Percentiles rank a stretch among this genome's conserved stretches.
phyloP scores from a whole-genome alignment of 2,329 filamentous ascomycete species.

The Hypoxylon sp. region DNA sequence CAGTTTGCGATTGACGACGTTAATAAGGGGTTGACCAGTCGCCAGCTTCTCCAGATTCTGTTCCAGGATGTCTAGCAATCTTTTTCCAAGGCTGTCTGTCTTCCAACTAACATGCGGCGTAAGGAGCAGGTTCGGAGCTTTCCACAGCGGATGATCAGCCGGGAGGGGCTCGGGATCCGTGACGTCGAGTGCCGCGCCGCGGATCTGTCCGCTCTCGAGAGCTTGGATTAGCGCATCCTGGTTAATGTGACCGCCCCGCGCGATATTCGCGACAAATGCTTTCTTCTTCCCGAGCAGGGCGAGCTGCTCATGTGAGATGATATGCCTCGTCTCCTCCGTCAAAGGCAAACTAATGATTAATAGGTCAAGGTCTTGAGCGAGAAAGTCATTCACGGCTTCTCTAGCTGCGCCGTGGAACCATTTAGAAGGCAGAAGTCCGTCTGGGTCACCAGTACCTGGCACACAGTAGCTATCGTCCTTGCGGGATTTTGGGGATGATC shows the following conservation, averaged over 20 bases:
- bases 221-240: slow-evolving; percentile 61
- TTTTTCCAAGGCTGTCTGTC: slow-evolving; percentile 27
- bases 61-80: slow-evolving; percentile 38
- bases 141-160: slow-evolving; percentile 67
- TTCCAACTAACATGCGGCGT: slow-evolving; percentile 43
- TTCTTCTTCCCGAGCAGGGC: slow-evolving; percentile 47
- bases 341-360: slow-evolving; percentile 52
- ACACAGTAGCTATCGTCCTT: slow-evolving; percentile 69
- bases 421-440: slow-evolving; percentile 48
- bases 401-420: slow-evolving; percentile 50
- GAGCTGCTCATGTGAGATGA: slow-evolving; percentile 54
- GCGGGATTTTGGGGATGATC: slow-evolving; percentile 64
- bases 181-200: slow-evolving; percentile 72
- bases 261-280: slow-evolving; percentile 69
- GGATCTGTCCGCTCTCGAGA: slow-evolving; percentile 48
- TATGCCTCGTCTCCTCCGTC: slow-evolving; percentile 47
- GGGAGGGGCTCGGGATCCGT: slow-evolving; percentile 74
- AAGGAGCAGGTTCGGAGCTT: slow-evolving; percentile 66
- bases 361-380: slow-evolving; percentile 51
- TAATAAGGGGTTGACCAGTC: slow-evolving; percentile 38
- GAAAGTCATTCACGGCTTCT: slow-evolving; percentile 49
- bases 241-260: slow-evolving; percentile 55
- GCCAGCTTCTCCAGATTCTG: slow-evolving; percentile 36
- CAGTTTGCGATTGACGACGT: slow-evolving; percentile 39
- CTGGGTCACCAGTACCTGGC: slow-evolving; percentile 62